Percentiles rank a stretch among this genome's conserved stretches.
Evolutionary conservation across 2,329 filamentous ascomycete genomes (phyloP).

Genomic region (Fusarium sterilihyphosum): DNA sequence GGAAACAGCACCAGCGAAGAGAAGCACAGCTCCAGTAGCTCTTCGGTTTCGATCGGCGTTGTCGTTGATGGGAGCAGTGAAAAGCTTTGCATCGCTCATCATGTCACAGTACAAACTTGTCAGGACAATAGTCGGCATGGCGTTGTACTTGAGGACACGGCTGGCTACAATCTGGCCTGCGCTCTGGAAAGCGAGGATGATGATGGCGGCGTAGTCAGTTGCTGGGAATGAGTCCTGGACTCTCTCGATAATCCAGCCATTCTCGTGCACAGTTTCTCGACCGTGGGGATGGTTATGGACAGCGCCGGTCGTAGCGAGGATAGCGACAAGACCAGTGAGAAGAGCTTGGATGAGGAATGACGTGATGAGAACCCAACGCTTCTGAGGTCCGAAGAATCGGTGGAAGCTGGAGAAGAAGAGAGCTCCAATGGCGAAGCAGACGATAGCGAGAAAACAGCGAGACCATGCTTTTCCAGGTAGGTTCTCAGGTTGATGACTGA

Average conservation of each 20-base stretch:
- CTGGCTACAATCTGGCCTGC: conserved; percentile 42
- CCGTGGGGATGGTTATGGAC: conserved; percentile 36
- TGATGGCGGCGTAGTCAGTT: conserved; percentile 38
- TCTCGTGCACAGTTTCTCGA: conserved; percentile 16
- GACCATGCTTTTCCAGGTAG: conserved; percentile 41
- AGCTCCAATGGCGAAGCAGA: conserved; percentile 38
- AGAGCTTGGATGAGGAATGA: conserved; percentile 38
- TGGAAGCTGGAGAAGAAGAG: conserved; percentile 44
- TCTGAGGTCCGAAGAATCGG: conserved; percentile 40
- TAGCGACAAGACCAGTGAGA: conserved; percentile 38
- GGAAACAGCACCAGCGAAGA: conserved; percentile 37
- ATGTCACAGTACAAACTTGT: conserved; percentile 44
- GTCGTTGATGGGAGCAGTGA: conserved; percentile 37
- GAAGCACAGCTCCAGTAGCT: conserved; percentile 29
- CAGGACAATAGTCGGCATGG: conserved; percentile 41
- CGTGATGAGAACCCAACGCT: conserved; percentile 39
- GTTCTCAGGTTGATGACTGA: conserved; percentile 41
- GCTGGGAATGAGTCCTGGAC: conserved; percentile 38
- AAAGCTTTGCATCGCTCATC: conserved; percentile 42
- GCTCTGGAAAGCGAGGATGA: conserved; percentile 41
- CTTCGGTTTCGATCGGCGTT: conserved; percentile 41
- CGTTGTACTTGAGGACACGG: conserved; percentile 42
- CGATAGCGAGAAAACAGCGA: conserved; percentile 42
- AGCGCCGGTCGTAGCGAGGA: conserved; percentile 39
- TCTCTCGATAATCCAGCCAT: conserved; percentile 36